Base-by-base conservation (phyloP, 2,329 filamentous ascomycete genomes). In the Teratosphaeria zuluensis region DNA sequence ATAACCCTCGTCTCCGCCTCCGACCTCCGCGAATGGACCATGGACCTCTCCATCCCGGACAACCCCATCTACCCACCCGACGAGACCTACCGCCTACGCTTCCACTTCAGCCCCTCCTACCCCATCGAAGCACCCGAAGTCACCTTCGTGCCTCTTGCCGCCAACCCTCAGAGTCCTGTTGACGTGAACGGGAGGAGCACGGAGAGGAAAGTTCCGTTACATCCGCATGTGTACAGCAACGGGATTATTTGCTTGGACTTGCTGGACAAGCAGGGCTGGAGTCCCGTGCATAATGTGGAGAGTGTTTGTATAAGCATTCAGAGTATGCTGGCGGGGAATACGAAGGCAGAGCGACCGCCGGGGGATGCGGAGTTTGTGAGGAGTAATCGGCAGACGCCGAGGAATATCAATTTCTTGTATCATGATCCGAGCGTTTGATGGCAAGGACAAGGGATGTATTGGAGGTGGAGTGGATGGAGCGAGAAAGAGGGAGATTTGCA, bases 161-260 rank as follows among this genome's bases (percentile, higher is more conserved):
- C 31, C 19, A 19, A 8, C 19, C 21, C 52, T 16, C 16, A 16
- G 12, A 53, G 14, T 14, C 28, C 28, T 12, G 52, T 32, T 14
- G 42, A 42, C 35, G 35, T 11, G 35, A 42, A 42, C 33, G 46
- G 6, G 32, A 52, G 14, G 68, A 69, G 46, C 35, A 72, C 75
- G 0, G 73, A 74, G 48, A 80, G 82, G 51, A 77, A 80, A 2
- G 92, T 99, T 68, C 94, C 94, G 0, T 92, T 96, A 73, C 94
- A 99, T 70, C 94, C 94, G 2, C 94, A 99, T 77, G 89, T 99
- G 74, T 99, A 99, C 78, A 94, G 89, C 67, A 99, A 99, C 74
- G 94, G 94, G 67, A 96, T 97, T 73, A 99, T 99, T 71, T 99
- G 94, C 70, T 87, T 99, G 54, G 94, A 99, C 68, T 83, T 99